Conservation (phyloP, 495 filamentous ascomycete genomes). For the Aspergillus haitiensis region DNA sequence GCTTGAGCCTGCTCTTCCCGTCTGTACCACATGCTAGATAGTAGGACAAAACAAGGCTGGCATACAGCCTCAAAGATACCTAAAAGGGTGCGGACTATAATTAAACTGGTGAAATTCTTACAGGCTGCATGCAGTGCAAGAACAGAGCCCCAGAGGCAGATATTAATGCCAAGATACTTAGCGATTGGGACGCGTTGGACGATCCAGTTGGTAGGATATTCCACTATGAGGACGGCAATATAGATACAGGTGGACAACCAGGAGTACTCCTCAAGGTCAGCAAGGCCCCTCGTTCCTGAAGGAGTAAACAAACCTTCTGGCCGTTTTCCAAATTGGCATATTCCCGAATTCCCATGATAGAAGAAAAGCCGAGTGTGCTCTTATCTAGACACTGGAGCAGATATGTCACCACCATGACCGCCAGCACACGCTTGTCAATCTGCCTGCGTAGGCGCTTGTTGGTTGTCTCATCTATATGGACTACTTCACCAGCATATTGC, state of each 20-base stretch:
- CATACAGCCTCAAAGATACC: constrained; percentile 16
- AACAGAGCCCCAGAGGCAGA: constrained; percentile 34
- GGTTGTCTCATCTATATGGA: too few species aligned
- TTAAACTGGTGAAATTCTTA: constrained; percentile 25
- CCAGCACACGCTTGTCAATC: too few species aligned
- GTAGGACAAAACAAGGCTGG: constrained; percentile 31
- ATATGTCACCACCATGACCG: not conserved
- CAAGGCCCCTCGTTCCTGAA: constrained; percentile 10
- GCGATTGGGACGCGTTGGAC: constrained; percentile 51
- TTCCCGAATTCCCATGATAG: constrained; percentile 23
- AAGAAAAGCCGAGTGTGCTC: constrained; percentile 5
- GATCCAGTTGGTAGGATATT: constrained; percentile 48
- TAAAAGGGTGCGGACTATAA: constrained; percentile 34
- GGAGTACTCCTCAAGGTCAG: constrained; percentile 28
- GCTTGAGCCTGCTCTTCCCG: constrained; percentile 45
- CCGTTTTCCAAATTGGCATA: constrained; percentile 36
- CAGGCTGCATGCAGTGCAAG: constrained; percentile 14
- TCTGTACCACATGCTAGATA: constrained; percentile 54
- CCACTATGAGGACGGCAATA: constrained; percentile 42
- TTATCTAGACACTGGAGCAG: constrained; percentile 9
- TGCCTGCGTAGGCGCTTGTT: too few species aligned
- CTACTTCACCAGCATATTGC: too few species aligned
- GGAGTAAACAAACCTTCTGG: constrained; percentile 11
- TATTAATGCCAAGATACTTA: constrained; percentile 37
- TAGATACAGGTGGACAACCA: constrained; percentile 46